Percentiles rank a stretch among this genome's conserved stretches.
Conservation (phyloP, 1,139 yeast genomes). For the Suhomyces bolitotheri region DNA sequence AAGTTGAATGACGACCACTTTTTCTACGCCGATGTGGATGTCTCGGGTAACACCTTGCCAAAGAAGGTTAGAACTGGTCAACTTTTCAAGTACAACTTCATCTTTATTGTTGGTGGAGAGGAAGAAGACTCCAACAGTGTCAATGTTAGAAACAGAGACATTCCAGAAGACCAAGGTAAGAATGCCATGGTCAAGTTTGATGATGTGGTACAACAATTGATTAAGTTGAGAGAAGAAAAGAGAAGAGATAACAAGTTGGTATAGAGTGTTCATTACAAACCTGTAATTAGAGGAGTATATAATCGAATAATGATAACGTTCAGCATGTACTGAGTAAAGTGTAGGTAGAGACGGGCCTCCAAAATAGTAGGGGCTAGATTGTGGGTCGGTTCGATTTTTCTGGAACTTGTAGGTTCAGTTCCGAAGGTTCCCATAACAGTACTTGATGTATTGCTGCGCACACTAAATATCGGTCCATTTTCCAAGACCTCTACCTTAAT, state of each 20-base stretch:
- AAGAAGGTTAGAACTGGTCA: constrained; percentile 97
- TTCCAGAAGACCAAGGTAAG: constrained; percentile 79
- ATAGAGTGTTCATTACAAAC: constrained; percentile 16
- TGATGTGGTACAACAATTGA: constrained; percentile 67
- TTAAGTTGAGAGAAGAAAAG: constrained; percentile 62
- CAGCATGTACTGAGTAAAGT: too few species aligned
- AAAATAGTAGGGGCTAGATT: too few species aligned
- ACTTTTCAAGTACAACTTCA: constrained; percentile 86
- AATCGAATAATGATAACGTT: too few species aligned
- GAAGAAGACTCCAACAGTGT: constrained; percentile 79
- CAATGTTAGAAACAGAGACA: constrained; percentile 91
- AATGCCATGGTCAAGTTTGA: constrained; percentile 76
- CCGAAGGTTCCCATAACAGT: too few species aligned
- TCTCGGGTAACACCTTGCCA: constrained; percentile 90
- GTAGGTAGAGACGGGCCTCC: too few species aligned
- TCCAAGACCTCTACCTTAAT: too few species aligned
- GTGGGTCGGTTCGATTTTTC: too few species aligned
- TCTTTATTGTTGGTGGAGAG: constrained; percentile 94
- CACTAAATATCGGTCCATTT: too few species aligned
- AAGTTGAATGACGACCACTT: constrained; percentile 61
- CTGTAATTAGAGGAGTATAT: constrained; percentile 7
- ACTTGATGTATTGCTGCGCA: too few species aligned
- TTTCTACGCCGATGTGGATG: constrained; percentile 88
- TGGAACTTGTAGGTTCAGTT: too few species aligned
- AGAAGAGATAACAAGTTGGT: constrained; percentile 64